Evolutionary conservation across 805 yeast species (phyloP).

Genomic region (Yarrowia sp.): DNA sequence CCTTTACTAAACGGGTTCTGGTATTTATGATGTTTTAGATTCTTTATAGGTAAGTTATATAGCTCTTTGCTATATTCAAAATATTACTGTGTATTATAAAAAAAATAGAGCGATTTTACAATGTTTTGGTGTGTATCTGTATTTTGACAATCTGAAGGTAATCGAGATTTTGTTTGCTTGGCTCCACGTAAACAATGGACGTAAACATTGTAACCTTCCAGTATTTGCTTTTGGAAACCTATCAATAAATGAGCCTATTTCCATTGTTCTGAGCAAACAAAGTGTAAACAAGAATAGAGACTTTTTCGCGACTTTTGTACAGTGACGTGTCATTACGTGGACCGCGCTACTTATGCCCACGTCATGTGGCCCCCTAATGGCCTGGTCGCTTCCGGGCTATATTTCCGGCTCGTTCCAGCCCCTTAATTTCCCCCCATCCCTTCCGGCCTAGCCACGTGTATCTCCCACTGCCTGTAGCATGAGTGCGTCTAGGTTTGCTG

Average conservation of each 20-base stretch:
- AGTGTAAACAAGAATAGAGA: background rate
- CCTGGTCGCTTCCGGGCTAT: too few species aligned
- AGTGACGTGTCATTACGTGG: background rate
- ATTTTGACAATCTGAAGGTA: background rate
- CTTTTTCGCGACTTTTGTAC: background rate
- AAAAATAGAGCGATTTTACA: background rate
- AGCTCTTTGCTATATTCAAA: constrained; percentile 12
- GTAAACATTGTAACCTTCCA: background rate
- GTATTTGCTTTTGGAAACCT: background rate
- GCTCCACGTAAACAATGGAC: background rate
- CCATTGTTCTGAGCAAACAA: background rate
- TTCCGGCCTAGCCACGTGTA: background rate
- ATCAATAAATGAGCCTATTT: constrained; percentile 2
- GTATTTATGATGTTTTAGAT: constrained; percentile 26
- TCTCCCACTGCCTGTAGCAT: background rate
- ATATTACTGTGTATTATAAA: constrained; percentile 16
- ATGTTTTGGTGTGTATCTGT: background rate
- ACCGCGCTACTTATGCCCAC: too few species aligned
- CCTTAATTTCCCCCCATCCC: too few species aligned
- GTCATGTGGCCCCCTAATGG: too few species aligned
- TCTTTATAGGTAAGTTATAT: constrained; percentile 25
- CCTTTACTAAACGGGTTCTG: constrained; percentile 47
- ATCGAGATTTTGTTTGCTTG: background rate
- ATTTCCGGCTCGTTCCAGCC: too few species aligned
- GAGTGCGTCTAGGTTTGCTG: background rate